Base-by-base conservation (phyloP, 2,329 filamentous ascomycete genomes). In the Fusarium tjaetaba region DNA sequence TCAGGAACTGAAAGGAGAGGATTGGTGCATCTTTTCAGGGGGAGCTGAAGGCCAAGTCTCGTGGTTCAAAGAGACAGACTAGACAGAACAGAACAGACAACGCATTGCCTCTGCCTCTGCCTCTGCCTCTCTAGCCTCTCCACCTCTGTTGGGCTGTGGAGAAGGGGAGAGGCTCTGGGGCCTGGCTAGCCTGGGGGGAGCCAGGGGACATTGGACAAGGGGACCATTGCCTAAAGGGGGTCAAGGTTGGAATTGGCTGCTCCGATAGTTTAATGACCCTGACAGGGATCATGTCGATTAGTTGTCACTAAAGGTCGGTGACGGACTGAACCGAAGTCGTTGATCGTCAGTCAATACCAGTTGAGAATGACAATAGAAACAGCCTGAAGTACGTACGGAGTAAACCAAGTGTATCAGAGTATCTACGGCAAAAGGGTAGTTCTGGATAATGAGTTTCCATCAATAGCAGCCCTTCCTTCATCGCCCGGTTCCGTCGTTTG, bases 221-320 rank as follows among this genome's bases (percentile, higher is more conserved):
- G 26, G 26, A 26, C 26, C 26, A 38, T 77, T 78, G 70, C 76
- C 76, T 71, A 76, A 79, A 80, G 70, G 70, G 75, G 78, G 71
- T 71, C 72, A 76, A 76, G 43, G 67, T 69, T 79, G 79, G 79
- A 80, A 80, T 79, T 80, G 79, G 74, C 70, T 79, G 74, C 71
- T 78, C 72, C 78, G 76, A 78, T 80, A 81, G 79, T 81, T 81
- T 81, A 81, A 81, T 81, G 79, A 81, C 77, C 61, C 59, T 45
- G 71, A 71, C 77, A 78, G 75, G 70, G 70, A 63, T 73, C 26
- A 46, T 51, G 39, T 22, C 56, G 42, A 68, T 72, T 73, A 62
- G 57, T 60, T 66, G 53, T 57, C 58, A 46, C 51, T 46, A 38
- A 39, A 53, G 48, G 42, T 59, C 56, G 56, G 53, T 61, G 55